phyloP scores from a whole-genome alignment of 768 basidiomycete species.

The Rubroboletus pulcherrimus region DNA sequence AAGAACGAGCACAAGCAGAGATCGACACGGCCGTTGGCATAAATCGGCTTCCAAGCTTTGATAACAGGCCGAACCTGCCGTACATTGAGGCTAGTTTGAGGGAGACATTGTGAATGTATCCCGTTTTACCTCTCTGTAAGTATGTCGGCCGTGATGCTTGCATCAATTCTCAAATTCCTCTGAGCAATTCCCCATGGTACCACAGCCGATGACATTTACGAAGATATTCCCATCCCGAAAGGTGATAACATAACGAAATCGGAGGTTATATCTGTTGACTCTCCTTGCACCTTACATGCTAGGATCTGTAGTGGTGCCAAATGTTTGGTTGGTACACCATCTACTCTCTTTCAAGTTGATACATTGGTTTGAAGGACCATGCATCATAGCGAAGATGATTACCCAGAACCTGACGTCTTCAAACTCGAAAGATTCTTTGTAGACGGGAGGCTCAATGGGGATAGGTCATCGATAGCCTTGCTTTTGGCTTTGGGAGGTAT shows the following conservation, averaged over 20 bases:
- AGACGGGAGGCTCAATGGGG: slow-evolving; percentile 6
- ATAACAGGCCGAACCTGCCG: slow-evolving; percentile 22
- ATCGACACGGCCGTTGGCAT: slow-evolving; percentile 29
- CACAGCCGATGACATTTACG: slow-evolving; percentile 17
- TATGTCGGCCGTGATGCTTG: not conserved
- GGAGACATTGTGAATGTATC: not conserved
- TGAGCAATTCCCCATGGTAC: slow-evolving; percentile 19
- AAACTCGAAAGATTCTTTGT: slow-evolving; percentile 32
- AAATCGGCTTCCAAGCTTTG: slow-evolving; percentile 24
- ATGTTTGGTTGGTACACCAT: slow-evolving; percentile 15
- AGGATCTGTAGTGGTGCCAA: slow-evolving; percentile 19
- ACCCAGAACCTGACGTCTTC: slow-evolving; percentile 25
- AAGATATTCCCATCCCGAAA: slow-evolving; percentile 22
- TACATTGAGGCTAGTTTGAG: slow-evolving; percentile 24
- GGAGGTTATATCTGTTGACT: not conserved
- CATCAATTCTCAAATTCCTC: not conserved
- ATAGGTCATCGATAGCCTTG: not conserved
- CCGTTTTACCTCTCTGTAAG: slow-evolving; percentile 17
- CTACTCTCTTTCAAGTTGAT: not conserved
- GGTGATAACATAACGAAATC: slow-evolving; percentile 2
- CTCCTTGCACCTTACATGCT: not conserved
- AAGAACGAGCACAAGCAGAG: slow-evolving; percentile 29
- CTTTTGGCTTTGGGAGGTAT: slow-evolving; percentile 26
- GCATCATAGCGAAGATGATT: slow-evolving; percentile 3
- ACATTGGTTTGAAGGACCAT: slow-evolving; percentile 13